Conservation (phyloP, 441 rosid genomes). For the Breynia disticha region DNA sequence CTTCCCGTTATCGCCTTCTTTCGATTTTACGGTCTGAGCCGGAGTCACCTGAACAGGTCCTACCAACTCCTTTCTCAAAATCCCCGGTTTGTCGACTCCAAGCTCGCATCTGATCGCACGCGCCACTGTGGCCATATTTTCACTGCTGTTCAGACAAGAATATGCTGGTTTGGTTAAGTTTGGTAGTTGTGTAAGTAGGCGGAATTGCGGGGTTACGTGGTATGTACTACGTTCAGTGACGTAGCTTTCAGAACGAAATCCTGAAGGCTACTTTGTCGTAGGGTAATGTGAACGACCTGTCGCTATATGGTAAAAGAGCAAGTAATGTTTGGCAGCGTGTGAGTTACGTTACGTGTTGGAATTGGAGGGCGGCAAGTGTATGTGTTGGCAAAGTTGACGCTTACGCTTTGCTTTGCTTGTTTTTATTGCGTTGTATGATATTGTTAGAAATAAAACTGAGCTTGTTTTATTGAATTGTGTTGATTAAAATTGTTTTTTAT, state of each 20-base stretch:
- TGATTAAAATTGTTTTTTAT: no score
- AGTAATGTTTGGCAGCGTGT: no score
- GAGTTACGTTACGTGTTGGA: no score
- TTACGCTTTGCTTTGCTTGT: no score
- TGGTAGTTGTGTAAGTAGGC: slow-evolving; percentile 3
- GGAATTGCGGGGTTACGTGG: slow-evolving; percentile 17
- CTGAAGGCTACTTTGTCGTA: no score
- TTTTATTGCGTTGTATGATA: no score
- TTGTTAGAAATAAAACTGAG: no score
- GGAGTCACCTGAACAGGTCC: slow-evolving; percentile 12
- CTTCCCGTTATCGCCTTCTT: slow-evolving; percentile 37
- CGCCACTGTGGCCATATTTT: slow-evolving; percentile 5
- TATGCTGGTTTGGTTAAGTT: not conserved
- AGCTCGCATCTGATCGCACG: slow-evolving; percentile 42
- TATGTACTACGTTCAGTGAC: slow-evolving; percentile 9
- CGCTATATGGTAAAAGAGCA: not conserved
- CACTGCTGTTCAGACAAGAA: not conserved
- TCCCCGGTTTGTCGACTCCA: slow-evolving; percentile 13
- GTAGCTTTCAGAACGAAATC: slow-evolving; percentile 16
- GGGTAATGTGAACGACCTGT: slow-evolving; percentile 5
- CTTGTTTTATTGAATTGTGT: no score
- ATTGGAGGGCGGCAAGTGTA: no score
- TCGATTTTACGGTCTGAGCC: slow-evolving; percentile 26
- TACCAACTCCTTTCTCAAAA: slow-evolving; percentile 19
- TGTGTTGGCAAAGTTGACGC: no score